Conservation (phyloP, 176 grass and related monocot species). For the Zea mays region DNA sequence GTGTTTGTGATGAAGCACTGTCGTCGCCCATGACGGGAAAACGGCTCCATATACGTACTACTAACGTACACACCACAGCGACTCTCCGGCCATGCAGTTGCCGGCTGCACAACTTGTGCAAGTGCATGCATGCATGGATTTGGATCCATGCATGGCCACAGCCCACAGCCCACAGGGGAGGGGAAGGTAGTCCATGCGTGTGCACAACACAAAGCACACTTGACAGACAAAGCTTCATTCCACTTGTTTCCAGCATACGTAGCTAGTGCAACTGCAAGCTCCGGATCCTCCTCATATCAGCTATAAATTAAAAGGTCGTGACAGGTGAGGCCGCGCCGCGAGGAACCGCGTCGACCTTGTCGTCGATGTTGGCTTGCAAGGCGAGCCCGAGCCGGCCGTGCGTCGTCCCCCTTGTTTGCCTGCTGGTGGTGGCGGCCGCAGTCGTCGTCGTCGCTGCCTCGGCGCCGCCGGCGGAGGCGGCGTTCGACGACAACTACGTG, state of each 20-base stretch:
- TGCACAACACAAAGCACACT: slow-evolving; percentile 25
- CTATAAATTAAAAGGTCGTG: slow-evolving; percentile 28
- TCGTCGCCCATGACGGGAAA: not conserved
- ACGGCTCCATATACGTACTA: slow-evolving; percentile 4
- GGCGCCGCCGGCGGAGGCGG: not conserved
- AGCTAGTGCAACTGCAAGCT: not conserved
- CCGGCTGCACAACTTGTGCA: not conserved
- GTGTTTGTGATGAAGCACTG: not conserved
- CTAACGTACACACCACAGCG: not conserved
- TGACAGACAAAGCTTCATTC: not conserved
- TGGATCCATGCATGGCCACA: too few relatives aligned
- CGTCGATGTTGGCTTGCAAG: not conserved
- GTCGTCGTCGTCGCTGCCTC: not conserved
- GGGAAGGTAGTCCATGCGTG: not conserved
- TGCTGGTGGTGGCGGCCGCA: not conserved
- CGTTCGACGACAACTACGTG: slow-evolving; percentile 62
- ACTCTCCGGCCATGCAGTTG: not conserved
- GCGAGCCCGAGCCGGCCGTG: not conserved
- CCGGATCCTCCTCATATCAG: not conserved
- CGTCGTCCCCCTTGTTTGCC: not conserved
- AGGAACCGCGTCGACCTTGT: not conserved
- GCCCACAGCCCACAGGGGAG: too few relatives aligned
- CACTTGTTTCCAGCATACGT: not conserved
- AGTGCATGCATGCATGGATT: too few relatives aligned
- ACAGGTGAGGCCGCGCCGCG: not conserved